Conservation (phyloP, 495 filamentous ascomycete genomes). For the Aspergillus hancockii region DNA sequence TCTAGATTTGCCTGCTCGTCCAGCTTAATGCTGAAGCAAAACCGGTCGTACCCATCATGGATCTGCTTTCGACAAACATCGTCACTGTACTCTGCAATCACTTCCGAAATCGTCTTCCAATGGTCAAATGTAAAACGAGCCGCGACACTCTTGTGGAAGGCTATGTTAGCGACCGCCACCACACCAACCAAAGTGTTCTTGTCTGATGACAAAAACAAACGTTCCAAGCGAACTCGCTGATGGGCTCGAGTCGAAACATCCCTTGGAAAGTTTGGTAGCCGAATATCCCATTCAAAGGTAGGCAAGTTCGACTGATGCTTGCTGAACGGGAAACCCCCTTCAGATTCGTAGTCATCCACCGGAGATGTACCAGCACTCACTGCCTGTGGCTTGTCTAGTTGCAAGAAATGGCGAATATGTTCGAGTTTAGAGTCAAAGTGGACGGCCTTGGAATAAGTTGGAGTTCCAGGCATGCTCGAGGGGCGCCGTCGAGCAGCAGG, state of each 20-base stretch:
- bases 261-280: conserved; percentile 77
- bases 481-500: conserved; percentile 71
- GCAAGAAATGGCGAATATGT: conserved; percentile 91
- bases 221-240: conserved; percentile 73
- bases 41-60: conserved; percentile 76
- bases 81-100: conserved; percentile 81
- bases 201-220: conserved; percentile 82
- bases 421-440: conserved; percentile 95
- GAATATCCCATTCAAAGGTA: conserved; percentile 83
- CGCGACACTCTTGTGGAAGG: conserved; percentile 85
- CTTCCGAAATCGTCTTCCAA: conserved; percentile 97
- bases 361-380: conserved; percentile 96
- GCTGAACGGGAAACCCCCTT: conserved; percentile 83
- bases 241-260: conserved; percentile 63
- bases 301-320: conserved; percentile 51
- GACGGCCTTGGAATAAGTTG: conserved; percentile 90
- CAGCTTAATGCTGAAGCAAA: conserved; percentile 91
- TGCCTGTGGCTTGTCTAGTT: conserved; percentile 88
- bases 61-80: conserved; percentile 69
- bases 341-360: conserved; percentile 79
- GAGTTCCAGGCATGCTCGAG: conserved; percentile 96
- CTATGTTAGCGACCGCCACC: conserved; percentile 81
- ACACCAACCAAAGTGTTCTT: conserved; percentile 81
- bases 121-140: conserved; percentile 95
- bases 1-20: conserved; percentile 89